Base-by-base conservation (phyloP, 345 rosid species). In the Salix exigua region DNA sequence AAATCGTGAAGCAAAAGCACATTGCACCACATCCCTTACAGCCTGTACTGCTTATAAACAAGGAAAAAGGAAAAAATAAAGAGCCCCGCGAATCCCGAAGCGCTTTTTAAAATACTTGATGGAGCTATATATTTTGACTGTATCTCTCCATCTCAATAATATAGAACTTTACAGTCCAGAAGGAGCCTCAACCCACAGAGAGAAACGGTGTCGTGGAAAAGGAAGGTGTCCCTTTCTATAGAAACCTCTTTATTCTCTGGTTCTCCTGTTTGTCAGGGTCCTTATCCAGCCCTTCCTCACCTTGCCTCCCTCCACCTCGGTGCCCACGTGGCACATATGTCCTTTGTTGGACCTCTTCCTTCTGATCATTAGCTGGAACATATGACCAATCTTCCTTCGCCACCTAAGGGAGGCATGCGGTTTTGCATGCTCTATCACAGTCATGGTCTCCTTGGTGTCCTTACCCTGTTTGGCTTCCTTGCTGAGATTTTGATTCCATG, bases 271-370 rank as follows among this genome's bases (percentile, higher is more conserved):
- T 81, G 96, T 91, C 73, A 93, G 89, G 69, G 82, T 89, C 88
- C 91, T 87, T 82, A 91, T 88, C 99, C 99, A 93, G 46, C 98
- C 89, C 77, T 84, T 91, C 86, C 92, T 89, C 77, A 85, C 91
- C 78, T 88, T 90, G 82, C 88, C 88, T 46, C 96, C 97, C 42
- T 89, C 93, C 80, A 80, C 90, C 72, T 89, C 91, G 83, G 86
- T 78, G 76, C 89, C 89, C 79, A 89, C 94, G 75, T 90, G 93
- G 87, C 94, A 84, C 82, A 81, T 76, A 31, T 80, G 88, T 25
- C 75, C 88, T 84, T 83, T 88, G 87, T 40, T 83, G 83, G 97
- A 90, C 77, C 91, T 89, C 88, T 88, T 96, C 88, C 89, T 88
- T 77, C 83, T 87, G 75, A 92, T 35, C 37, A 35, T 82, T 76